Evolutionary conservation across 2,329 filamentous ascomycete genomes (phyloP).

Genomic region (Pyrenophora teres): DNA sequence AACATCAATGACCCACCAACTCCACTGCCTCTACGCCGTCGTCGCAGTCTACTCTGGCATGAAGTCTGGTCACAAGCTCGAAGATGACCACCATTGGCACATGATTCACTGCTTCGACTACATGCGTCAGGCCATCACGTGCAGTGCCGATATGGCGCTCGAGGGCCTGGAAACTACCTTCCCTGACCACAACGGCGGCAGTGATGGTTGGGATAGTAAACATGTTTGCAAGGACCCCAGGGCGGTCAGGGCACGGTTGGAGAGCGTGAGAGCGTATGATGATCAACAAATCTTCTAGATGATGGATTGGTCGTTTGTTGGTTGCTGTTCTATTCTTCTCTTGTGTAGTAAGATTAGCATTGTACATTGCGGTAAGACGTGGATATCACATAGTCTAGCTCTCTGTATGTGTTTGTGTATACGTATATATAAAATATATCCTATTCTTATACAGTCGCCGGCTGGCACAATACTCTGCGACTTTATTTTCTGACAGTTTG

Average conservation of each 20-base stretch:
- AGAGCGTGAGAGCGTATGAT: conserved; percentile 41
- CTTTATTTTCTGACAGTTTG: too few relatives aligned
- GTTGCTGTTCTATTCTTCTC: too few relatives aligned
- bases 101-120: conserved; percentile 48
- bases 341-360: too few relatives aligned
- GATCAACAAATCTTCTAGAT: conserved; percentile 40
- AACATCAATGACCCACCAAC: conserved; percentile 43
- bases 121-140: conserved; percentile 44
- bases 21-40: conserved; percentile 43
- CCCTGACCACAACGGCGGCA: conserved; percentile 43
- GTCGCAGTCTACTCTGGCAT: conserved; percentile 40
- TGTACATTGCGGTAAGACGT: too few relatives aligned
- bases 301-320: too few relatives aligned
- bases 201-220: conserved; percentile 45
- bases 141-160: conserved; percentile 37
- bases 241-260: conserved; percentile 24
- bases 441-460: neutral
- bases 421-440: neutral
- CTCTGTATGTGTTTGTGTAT: too few relatives aligned
- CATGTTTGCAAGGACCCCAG: conserved; percentile 33
- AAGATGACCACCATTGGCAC: conserved; percentile 45
- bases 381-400: too few relatives aligned
- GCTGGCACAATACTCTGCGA: too few relatives aligned
- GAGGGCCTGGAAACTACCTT: conserved; percentile 44
- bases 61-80: conserved; percentile 28